Percentiles rank a stretch among this genome's conserved stretches.
These are phyloP conservation scores for Flueggea neowawraea DNA, from an alignment of 441 rosid genomes.

Conservation along the genomic window DNA sequence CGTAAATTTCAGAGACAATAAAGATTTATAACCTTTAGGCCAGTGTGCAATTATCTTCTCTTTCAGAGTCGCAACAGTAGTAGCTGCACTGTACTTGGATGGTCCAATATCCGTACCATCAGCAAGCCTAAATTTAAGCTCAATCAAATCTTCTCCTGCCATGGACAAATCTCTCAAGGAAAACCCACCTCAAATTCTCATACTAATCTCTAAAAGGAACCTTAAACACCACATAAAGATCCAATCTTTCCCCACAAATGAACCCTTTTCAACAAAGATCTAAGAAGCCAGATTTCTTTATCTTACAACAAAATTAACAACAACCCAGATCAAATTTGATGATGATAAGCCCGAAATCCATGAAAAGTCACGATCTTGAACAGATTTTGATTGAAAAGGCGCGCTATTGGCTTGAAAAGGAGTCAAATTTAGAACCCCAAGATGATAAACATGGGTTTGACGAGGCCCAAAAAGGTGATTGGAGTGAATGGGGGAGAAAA, in stretches of 20 bases:
- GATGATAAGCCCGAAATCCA: neutral
- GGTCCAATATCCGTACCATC: conserved; percentile 89
- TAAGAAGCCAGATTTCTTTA: conserved; percentile 26
- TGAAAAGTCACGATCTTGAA: conserved; percentile 12
- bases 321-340: too few relatives aligned
- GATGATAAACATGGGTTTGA: too few relatives aligned
- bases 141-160: conserved; percentile 66
- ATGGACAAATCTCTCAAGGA: conserved; percentile 29
- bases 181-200: conserved; percentile 25
- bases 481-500: too few relatives aligned
- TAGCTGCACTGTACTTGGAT: conserved; percentile 51
- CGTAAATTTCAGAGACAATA: too few relatives aligned
- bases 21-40: conserved; percentile 51
- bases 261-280: conserved; percentile 20
- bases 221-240: conserved; percentile 9
- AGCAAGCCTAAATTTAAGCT: conserved; percentile 71
- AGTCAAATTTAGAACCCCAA: too few relatives aligned
- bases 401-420: too few relatives aligned
- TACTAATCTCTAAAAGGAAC: conserved; percentile 2
- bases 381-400: neutral
- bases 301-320: conserved; percentile 2
- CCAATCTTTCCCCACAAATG: conserved; percentile 4
- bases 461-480: too few relatives aligned
- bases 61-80: conserved; percentile 69
- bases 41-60: conserved; percentile 71